These are phyloP conservation scores for Asterionellopsis glacialis DNA, from an alignment of 108 stramenopile species.

Conservation along the genomic window DNA sequence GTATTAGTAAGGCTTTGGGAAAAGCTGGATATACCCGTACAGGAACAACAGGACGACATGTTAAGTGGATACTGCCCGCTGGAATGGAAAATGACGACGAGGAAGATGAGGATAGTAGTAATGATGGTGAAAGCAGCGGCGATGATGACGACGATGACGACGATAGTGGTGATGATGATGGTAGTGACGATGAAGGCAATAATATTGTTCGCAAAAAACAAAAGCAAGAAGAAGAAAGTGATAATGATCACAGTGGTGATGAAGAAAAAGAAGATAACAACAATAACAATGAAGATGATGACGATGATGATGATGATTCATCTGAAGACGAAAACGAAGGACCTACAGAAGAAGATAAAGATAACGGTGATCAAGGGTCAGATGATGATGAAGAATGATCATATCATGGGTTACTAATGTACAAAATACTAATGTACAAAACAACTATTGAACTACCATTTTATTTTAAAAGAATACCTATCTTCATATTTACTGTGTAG, in stretches of 20 bases:
- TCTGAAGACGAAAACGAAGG: conserved; percentile 7
- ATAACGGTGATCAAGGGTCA: conserved; percentile 12
- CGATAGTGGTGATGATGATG: not conserved
- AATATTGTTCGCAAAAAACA: conserved; percentile 6
- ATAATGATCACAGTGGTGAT: conserved; percentile 3
- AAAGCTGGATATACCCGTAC: conserved; percentile 38
- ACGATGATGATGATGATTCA: not conserved
- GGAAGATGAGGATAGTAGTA: conserved; percentile 2
- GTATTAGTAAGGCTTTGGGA: conserved; percentile 44
- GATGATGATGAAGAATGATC: conserved; percentile 15
- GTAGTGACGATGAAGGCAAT: conserved; percentile 11
- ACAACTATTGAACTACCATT: no score
- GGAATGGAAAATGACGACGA: not conserved
- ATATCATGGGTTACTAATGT: no score
- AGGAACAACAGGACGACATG: conserved; percentile 33
- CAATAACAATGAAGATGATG: not conserved
- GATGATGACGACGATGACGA: conserved; percentile 10
- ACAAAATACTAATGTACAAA: no score
- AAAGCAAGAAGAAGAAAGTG: not conserved
- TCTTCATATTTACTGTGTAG: no score
- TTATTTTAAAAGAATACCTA: no score
- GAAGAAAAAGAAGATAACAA: conserved; percentile 13
- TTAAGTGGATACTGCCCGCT: conserved; percentile 39
- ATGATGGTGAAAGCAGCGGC: not conserved
- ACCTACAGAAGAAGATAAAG: conserved; percentile 12